Evolutionary conservation across 1,284 basidiomycete species (phyloP), one percentile per base, ranked within the genome.

Genomic region (Trametes hirsuta): DNA sequence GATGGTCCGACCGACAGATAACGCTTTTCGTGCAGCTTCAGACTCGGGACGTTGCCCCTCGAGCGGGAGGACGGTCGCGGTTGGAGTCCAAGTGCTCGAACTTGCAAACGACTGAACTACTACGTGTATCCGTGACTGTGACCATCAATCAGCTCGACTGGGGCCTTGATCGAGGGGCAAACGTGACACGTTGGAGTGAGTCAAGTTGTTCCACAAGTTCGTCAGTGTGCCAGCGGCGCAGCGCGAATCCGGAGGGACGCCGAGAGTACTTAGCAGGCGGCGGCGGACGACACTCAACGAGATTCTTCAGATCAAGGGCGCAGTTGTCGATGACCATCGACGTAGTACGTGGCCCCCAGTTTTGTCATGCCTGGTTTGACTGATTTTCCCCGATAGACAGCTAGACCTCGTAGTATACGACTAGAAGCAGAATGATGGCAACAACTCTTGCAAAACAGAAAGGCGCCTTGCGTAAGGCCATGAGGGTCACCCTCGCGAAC

Each of bases 371-470:
- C 25, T 35, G 30, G 30, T 35, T 14, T 34, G 15, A 12, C 51
- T 44, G 41, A 45, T 46, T 37, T 24, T 35, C 18, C 30, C 30
- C 30, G 30, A 30, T 30, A 30, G 30, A 30, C 30, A 30, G 30
- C 30, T 8, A 30, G 30, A 30, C 30, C 30, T 30, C 4, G 5
- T 30, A 30, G 30, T 30, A 8, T 30, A 30, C 30, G 30, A 30
- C 30, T 30, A 30, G 30, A 30, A 30, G 30, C 22, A 15, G 34
- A 9, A 10, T 11, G n/a, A 48, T 72, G 69, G 58, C 71, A 30
- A 58, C 67, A 10, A 24, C 74, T n/a, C 71, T 72, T 52, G 57
- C 57, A 22, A 83, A 85, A 63, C 91, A 90, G 67, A 78, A 74
- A 49, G 71, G 40, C 39, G 61, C 75, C 0, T 73, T 91, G 37